Evolutionary conservation across 2,329 filamentous ascomycete species (phyloP).

Genomic region (Colletotrichum tanaceti): DNA sequence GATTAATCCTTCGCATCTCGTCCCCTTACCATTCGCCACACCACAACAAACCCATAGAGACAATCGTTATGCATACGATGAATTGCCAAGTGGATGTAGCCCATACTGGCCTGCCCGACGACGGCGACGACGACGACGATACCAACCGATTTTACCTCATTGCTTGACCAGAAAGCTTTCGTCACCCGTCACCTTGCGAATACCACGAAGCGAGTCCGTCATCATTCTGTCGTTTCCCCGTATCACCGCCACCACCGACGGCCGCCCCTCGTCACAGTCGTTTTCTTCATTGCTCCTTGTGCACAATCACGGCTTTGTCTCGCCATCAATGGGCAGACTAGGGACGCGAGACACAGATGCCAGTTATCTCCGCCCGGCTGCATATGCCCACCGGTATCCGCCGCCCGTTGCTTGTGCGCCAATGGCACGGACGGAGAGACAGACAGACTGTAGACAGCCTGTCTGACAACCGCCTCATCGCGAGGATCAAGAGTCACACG

Average conservation of each 20-base stretch:
- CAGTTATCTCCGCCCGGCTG: constrained; percentile 36
- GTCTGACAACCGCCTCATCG: constrained; percentile 17
- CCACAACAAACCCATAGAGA: too few relatives aligned
- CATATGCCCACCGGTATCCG: constrained; percentile 36
- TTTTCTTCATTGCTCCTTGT: constrained; percentile 17
- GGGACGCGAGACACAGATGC: constrained; percentile 35
- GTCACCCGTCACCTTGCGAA: constrained; percentile 9
- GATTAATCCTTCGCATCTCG: background rate
- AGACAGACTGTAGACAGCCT: constrained; percentile 1
- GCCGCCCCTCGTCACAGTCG: constrained; percentile 27
- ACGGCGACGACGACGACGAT: background rate
- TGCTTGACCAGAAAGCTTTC: background rate
- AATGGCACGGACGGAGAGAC: constrained; percentile 28
- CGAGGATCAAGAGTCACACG: constrained; percentile 36
- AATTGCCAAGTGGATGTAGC: too few relatives aligned
- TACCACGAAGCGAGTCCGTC: constrained; percentile 7
- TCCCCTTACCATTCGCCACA: background rate
- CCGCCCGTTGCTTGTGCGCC: constrained; percentile 34
- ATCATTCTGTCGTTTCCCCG: constrained; percentile 19
- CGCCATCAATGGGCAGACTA: constrained; percentile 30
- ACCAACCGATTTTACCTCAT: background rate
- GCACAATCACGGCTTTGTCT: constrained; percentile 29
- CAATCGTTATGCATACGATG: background rate
- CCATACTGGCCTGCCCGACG: background rate
- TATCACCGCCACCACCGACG: background rate